Conservation (phyloP, 2,329 filamentous ascomycete species). For the Cordyceps cicadae region DNA sequence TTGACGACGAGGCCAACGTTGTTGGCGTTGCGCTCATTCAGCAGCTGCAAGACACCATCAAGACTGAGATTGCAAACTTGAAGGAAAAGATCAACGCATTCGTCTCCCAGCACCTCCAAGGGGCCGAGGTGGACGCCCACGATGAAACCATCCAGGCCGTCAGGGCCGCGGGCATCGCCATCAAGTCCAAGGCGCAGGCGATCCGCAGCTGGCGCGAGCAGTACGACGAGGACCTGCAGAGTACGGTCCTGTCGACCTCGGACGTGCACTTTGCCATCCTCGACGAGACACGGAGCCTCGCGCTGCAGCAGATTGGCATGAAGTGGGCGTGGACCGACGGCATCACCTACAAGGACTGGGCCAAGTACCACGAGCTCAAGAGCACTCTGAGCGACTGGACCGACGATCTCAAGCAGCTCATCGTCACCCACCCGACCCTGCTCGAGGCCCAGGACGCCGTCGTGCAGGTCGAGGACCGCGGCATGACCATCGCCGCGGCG, state of each 20-base stretch:
- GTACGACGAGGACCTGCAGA: conserved; percentile 62
- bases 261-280: conserved; percentile 75
- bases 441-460: conserved; percentile 58
- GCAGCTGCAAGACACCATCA: conserved; percentile 60
- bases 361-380: conserved; percentile 84
- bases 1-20: conserved; percentile 55
- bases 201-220: conserved; percentile 68
- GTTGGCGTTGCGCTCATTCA: conserved; percentile 60
- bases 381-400: conserved; percentile 78
- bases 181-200: conserved; percentile 70
- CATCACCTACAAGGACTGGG: conserved; percentile 95
- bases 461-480: conserved; percentile 63
- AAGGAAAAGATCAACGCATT: conserved; percentile 60
- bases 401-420: conserved; percentile 67
- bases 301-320: conserved; percentile 86
- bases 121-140: conserved; percentile 30
- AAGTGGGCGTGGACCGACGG: conserved; percentile 94
- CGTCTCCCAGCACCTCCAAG: conserved; percentile 48
- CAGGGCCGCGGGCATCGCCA: conserved; percentile 58
- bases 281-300: conserved; percentile 72
- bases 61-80: conserved; percentile 54
- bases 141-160: conserved; percentile 42
- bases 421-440: conserved; percentile 65
- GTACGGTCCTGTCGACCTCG: conserved; percentile 63
- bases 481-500: conserved; percentile 69